Percentiles rank a stretch among this genome's conserved stretches.
Evolutionary conservation across 1,139 yeast genomes (phyloP).

Genomic region (Nakaseomyces delphensis): DNA sequence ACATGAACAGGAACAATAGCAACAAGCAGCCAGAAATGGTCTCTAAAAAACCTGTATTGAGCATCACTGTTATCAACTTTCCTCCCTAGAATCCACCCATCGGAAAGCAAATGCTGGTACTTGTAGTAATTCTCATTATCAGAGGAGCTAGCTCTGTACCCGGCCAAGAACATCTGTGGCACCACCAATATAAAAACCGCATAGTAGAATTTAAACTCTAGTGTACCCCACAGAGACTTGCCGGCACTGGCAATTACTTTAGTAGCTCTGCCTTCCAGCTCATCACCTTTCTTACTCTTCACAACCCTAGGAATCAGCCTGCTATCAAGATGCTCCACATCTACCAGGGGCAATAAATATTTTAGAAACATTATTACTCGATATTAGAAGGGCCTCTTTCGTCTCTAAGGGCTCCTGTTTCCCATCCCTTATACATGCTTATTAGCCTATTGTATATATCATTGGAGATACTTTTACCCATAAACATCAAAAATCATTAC

Average conservation of each 20-base stretch:
- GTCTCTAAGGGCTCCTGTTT: no score
- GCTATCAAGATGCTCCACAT: slow-evolving; percentile 5
- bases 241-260: neutral
- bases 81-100: slow-evolving; percentile 72
- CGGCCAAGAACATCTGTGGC: slow-evolving; percentile 76
- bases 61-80: slow-evolving; percentile 84
- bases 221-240: slow-evolving; percentile 6
- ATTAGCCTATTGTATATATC: no score
- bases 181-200: slow-evolving; percentile 57
- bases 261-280: neutral
- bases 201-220: slow-evolving; percentile 62
- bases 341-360: slow-evolving; percentile 1
- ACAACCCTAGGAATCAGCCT: neutral
- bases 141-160: slow-evolving; percentile 71
- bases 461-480: no score
- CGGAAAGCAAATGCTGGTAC: slow-evolving; percentile 51
- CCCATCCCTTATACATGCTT: no score
- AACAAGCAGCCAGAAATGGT: slow-evolving; percentile 57
- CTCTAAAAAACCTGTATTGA: slow-evolving; percentile 83
- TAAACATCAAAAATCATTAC: no score
- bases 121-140: slow-evolving; percentile 65
- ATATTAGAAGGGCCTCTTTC: no score
- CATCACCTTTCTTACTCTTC: neutral
- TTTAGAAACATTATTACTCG: no score
- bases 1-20: slow-evolving; percentile 50